Conservation (phyloP, 768 basidiomycete genomes). For the Phylloporus sp. region DNA sequence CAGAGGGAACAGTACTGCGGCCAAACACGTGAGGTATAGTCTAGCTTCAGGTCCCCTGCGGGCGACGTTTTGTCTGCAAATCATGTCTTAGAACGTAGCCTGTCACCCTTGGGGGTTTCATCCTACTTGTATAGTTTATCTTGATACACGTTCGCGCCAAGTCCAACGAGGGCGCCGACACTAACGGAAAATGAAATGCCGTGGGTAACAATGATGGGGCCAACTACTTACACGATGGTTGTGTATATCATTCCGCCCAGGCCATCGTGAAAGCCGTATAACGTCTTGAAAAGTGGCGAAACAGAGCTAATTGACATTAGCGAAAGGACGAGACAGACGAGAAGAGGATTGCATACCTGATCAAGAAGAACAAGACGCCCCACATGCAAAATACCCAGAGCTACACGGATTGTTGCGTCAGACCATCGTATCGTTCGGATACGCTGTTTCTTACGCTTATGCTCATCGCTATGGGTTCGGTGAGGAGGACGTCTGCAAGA, state of each 20-base stretch:
- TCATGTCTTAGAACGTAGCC: constrained; percentile 23
- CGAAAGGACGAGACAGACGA: not conserved
- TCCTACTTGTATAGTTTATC: constrained; percentile 42
- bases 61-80: constrained; percentile 26
- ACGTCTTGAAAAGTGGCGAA: constrained; percentile 45
- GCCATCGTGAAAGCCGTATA: constrained; percentile 60
- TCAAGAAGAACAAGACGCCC: constrained; percentile 65
- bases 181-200: constrained; percentile 30
- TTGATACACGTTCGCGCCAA: constrained; percentile 41
- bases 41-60: constrained; percentile 49
- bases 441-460: constrained; percentile 51
- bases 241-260: constrained; percentile 56
- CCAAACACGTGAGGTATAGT: constrained; percentile 50
- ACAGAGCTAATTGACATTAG: constrained; percentile 41
- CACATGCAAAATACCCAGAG: constrained; percentile 67
- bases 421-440: not conserved
- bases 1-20: constrained; percentile 47
- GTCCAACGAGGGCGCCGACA: constrained; percentile 46
- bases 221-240: constrained; percentile 44
- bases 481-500: constrained; percentile 15
- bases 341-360: constrained; percentile 41
- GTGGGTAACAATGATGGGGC: not conserved
- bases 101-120: not conserved
- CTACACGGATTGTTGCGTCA: constrained; percentile 27
- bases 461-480: constrained; percentile 66